A percentile compares a stretch with the other conserved stretches of the same genome.
Conservation (phyloP, 2,329 filamentous ascomycete genomes). For the Ascochyta clinopodiicola region DNA sequence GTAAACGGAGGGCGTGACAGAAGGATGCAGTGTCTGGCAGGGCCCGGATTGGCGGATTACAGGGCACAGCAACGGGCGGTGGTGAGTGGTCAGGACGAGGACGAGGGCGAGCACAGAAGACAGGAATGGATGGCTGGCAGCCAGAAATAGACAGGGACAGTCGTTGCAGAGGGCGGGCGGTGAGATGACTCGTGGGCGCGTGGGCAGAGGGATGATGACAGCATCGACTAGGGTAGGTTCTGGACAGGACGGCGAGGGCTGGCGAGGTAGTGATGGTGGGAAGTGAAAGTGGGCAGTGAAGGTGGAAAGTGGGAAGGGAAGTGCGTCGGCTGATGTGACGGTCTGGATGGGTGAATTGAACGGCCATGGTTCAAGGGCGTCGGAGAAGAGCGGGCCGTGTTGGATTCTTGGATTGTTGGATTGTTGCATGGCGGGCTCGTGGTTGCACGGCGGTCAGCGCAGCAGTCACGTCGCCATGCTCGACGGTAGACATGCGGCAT, state of each 20-base stretch:
- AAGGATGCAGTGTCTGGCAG: conserved; percentile 40
- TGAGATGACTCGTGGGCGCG: conserved; percentile 46
- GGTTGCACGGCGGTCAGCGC: conserved; percentile 18
- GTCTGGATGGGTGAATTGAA: conserved; percentile 21
- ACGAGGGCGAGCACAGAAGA: conserved; percentile 34
- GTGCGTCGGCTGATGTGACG: conserved; percentile 36
- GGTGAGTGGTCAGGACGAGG: conserved; percentile 32
- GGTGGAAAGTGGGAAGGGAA: conserved; percentile 17
- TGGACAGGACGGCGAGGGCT: conserved; percentile 18
- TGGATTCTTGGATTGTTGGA: not conserved
- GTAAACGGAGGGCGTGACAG: conserved; percentile 27
- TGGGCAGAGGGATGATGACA: conserved; percentile 41
- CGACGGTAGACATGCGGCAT: not conserved
- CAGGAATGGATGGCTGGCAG: conserved; percentile 12
- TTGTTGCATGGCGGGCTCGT: conserved; percentile 21
- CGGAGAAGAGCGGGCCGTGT: conserved; percentile 27
- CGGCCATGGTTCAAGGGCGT: not conserved
- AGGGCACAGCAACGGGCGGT: conserved; percentile 4
- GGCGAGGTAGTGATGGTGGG: not conserved
- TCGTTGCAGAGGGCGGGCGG: conserved; percentile 34
- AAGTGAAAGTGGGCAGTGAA: conserved; percentile 19
- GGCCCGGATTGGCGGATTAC: conserved; percentile 33
- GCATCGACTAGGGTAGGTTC: conserved; percentile 27
- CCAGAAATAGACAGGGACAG: conserved; percentile 32
- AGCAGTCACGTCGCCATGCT: conserved; percentile 4